Conservation (phyloP, 768 basidiomycete species). For the Psilocybe azurescens region DNA sequence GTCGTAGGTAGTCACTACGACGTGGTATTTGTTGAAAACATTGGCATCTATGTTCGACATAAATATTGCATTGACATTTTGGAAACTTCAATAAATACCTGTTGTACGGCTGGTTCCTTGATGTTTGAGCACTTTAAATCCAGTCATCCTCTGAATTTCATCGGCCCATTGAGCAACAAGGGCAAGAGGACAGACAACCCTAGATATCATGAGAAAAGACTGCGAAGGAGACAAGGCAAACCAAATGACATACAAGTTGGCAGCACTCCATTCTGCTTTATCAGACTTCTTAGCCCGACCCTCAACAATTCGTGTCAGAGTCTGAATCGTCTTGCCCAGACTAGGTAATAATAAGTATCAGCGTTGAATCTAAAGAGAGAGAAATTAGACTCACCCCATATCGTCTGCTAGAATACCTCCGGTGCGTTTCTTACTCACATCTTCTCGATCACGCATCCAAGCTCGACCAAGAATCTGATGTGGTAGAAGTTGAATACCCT, state of each 20-base stretch:
- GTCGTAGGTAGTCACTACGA: conserved; percentile 89
- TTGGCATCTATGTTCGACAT: conserved; percentile 52
- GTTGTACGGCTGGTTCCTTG: conserved; percentile 80
- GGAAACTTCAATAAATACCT: conserved; percentile 40
- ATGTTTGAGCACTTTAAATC: conserved; percentile 77
- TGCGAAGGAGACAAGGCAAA: not conserved
- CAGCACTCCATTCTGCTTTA: conserved; percentile 66
- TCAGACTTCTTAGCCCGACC: conserved; percentile 75
- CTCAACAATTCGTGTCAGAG: conserved; percentile 85
- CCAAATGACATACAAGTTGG: conserved; percentile 64
- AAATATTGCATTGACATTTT: not conserved
- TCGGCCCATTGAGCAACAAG: conserved; percentile 91
- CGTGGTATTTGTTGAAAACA: conserved; percentile 57
- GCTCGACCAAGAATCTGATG: conserved; percentile 86
- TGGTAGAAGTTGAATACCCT: conserved; percentile 73
- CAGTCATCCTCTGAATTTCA: conserved; percentile 78
- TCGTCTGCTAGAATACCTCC: conserved; percentile 95
- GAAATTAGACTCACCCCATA: conserved; percentile 65
- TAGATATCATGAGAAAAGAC: conserved; percentile 32
- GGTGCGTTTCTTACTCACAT: conserved; percentile 62
- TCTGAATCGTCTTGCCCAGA: conserved; percentile 92
- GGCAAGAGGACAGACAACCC: conserved; percentile 87
- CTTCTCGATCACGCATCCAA: conserved; percentile 91
- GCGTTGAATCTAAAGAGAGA: conserved; percentile 7
- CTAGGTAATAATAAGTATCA: conserved; percentile 36